Base-by-base conservation (phyloP, 2,329 filamentous ascomycete species). In the Blastomyces gilchristii region DNA sequence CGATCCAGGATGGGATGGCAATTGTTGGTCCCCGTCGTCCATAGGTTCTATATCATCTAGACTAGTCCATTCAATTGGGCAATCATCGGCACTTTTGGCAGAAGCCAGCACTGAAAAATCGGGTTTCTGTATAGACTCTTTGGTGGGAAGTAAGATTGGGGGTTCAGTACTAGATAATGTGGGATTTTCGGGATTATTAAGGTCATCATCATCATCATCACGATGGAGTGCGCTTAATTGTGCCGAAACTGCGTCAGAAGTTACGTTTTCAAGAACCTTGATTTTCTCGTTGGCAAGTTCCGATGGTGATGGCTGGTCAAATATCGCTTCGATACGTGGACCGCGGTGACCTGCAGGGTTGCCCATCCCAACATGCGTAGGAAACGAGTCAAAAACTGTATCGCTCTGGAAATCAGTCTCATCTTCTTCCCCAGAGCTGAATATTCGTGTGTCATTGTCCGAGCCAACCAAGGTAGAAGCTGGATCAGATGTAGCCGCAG, bases 361-460 rank as follows among this genome's bases (percentile, higher is more conserved):
- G 62, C 79, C 82, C 65, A 79, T 78, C 18, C 83, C 84, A 60
- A 81, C 80, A 68, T 82, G 79, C 11, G 84, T 87, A 63, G 82
- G 83, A 63, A 86, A 76, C 58, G 85, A 87, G 72, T 87, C 85
- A 74, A 83, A 87, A 18, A 81, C 78, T 31, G 81, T 85, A 66
- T 87, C 85, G 67, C 83, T 86, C 68, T 83, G 80, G 66, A 83
- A 78, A 67, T 86, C 85, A 58, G 80, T 80, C 65, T 85, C 85
- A 68, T 85, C 83, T 67, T 85, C 84, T 65, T 86, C 83, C 39
- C 80, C 78, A 28, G 82, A 85, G 50, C 80, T 80, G 66, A 84
- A 78, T 39, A 81, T 77, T 62, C 81, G 80, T 65, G 80, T 80
- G 68, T 86, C 85, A 69, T 78, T 81, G 69, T 87, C 85, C 37